Evolutionary conservation across 306 rosid species (phyloP), one percentile per base, ranked within the genome.

Genomic region (Cicer yamashitae): DNA sequence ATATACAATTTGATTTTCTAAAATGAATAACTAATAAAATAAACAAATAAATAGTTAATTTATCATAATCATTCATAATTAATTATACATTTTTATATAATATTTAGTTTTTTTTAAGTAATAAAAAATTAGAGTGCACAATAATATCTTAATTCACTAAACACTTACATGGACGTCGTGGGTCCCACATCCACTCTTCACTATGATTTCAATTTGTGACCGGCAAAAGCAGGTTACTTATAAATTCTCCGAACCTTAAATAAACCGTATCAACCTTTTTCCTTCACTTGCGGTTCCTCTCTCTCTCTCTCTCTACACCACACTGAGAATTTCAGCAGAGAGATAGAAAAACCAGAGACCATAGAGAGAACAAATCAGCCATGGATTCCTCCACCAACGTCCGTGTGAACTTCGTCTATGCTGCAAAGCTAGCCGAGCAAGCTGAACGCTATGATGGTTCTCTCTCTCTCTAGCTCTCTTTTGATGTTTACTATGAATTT

Each of bases 391-490:
- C 84, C 14, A 59, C 80, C 75, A 62, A 54, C 14, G 66, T 77
- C 82, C 85, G 83, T 12, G 80, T 77, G 0, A 61, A 67, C 62
- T 73, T 73, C 18, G 67, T 81, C 75, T 81, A 67, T 70, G 45
- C 47, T 17, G 87, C 87, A 60, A 81, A 77, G 66, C 48, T 84
- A 4, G 79, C 84, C 11, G 84, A 84, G 25, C 79, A 80, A 71
- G 73, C 87, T 30, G 84, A 80, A 58, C 87, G 85, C 58, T 84
- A 84, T 43, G 83, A 81, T 15, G 87, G 87, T 84, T 64, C 75
- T 75, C 71, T 70, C 44, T 76, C 69, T 74, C 71, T 64, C 34
- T 78, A n/a, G 37, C 30, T 41, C 77, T 34, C 41, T 10, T 48
- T 47, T 13, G 20, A 70, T 61, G 40, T 59, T 20, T 51, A 43